phyloP scores from a whole-genome alignment of 176 grass and related monocot species.

The Oryza glaberrima region DNA sequence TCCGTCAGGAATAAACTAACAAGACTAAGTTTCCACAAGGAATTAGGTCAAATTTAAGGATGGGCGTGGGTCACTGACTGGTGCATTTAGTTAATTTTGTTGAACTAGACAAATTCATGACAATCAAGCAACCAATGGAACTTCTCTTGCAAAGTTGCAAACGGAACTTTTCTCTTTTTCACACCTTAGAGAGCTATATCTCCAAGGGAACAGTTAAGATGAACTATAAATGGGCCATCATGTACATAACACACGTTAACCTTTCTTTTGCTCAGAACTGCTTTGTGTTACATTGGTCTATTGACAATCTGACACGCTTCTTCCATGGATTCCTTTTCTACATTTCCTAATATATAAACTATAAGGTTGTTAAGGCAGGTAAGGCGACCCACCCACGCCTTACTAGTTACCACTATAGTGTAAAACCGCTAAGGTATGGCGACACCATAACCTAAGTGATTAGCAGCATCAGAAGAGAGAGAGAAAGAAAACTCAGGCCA shows the following conservation, averaged over 20 bases:
- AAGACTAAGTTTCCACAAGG: constrained; percentile 7
- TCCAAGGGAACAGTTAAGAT: not conserved
- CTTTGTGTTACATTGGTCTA: not conserved
- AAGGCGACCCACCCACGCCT: no score
- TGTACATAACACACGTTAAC: not conserved
- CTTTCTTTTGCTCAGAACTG: not conserved
- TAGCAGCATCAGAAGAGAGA: no score
- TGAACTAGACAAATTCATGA: not conserved
- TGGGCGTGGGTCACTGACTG: not conserved
- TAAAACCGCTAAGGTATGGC: no score
- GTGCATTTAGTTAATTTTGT: not conserved
- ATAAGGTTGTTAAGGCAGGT: no score
- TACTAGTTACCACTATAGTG: no score
- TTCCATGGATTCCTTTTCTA: not conserved
- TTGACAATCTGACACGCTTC: not conserved
- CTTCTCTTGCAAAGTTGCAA: not conserved
- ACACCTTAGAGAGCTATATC: not conserved
- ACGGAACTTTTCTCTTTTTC: not conserved
- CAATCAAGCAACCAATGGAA: not conserved
- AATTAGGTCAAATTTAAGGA: not conserved
- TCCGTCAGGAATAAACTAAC: not conserved
- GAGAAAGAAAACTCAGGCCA: no score
- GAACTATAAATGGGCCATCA: not conserved
- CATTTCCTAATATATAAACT: not conserved
- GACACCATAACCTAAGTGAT: no score